Evolutionary conservation across 148 eudicot species (phyloP), one percentile per base, ranked within the genome.

Genomic region (Rhododendron molle): DNA sequence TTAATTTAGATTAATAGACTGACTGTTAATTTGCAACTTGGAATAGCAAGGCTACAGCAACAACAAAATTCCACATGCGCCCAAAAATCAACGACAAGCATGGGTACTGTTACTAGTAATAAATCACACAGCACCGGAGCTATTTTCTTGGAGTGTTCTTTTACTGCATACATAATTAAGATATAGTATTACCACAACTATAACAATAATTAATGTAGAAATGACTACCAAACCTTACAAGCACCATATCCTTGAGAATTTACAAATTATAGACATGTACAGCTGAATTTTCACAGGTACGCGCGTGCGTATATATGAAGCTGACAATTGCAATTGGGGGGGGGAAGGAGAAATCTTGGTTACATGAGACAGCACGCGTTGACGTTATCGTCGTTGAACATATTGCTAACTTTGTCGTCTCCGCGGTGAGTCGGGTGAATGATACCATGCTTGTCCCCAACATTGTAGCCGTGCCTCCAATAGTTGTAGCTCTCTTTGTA

Each of bases 341-440:
- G 43, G 7, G 6, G 43, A 6, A 0, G n/a, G n/a, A n/a, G 43
- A 6, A 7, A 6, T 6, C 23, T 13, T 46, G 34, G 28, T 81
- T 90, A 97, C 99, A 97, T 97, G 80, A 97, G 13, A 38, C 79
- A 44, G 50, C 99, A 97, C 11, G 98, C 94, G 83, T 97, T 90
- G 26, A 97, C 99, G 56, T 97, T 93, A 78, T 97, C 99, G 21
- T 97, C 99, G n/a, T 97, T 97, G 85, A 97, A 97, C 91, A 97
- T 85, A 91, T 97, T 97, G 90, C 99, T 97, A 28, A 97, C 98
- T 87, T 87, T 95, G 88, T 97, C 98, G 21, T 97, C 99, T 0
- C 99, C 99, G 1, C 99, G 93, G 4, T 92, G 92, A 84, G 91
- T 92, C n/a, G 88, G 85, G 0, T 89, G 99, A 60, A 97, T 88